Percentiles rank a stretch among this genome's conserved stretches.
Evolutionary conservation across 805 yeast genomes (phyloP).

Genomic region (Candida silvatica): DNA sequence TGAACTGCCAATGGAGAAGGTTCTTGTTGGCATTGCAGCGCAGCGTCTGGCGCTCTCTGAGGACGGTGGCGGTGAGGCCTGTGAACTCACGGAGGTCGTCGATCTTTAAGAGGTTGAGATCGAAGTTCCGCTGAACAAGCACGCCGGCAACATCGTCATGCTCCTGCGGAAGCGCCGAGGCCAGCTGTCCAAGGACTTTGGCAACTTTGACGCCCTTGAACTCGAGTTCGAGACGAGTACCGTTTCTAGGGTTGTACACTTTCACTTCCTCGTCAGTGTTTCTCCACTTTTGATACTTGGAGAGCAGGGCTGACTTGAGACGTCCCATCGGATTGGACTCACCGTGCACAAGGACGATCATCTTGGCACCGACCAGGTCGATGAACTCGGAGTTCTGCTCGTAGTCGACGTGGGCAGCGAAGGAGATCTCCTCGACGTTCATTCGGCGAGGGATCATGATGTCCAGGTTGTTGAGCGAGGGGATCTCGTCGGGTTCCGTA

Average conservation of each 20-base stretch:
- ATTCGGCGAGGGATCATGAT: conserved; percentile 79
- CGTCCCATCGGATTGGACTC: conserved; percentile 99
- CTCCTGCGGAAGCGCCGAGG: conserved; percentile 33
- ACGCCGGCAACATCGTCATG: conserved; percentile 63
- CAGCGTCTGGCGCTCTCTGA: conserved; percentile 74
- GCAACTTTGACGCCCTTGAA: conserved; percentile 84
- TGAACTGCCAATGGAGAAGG: conserved; percentile 78
- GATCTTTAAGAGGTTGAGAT: conserved; percentile 70
- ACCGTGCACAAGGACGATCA: conserved; percentile 91
- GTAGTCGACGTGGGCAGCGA: conserved; percentile 99
- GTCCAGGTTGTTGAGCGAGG: conserved; percentile 75
- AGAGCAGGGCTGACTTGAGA: conserved; percentile 81
- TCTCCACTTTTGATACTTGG: conserved; percentile 73
- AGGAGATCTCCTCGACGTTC: conserved; percentile 86
- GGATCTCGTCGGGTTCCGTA: conserved; percentile 86
- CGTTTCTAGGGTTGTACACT: conserved; percentile 87
- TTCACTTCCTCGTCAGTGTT: conserved; percentile 86
- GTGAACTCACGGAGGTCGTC: conserved; percentile 87
- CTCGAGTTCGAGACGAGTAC: conserved; percentile 67
- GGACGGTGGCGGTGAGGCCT: conserved; percentile 75
- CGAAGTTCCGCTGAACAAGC: conserved; percentile 85
- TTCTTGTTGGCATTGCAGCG: conserved; percentile 75
- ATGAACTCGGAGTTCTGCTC: conserved; percentile 89
- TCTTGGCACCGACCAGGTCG: conserved; percentile 75
- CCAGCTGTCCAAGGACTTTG: conserved; percentile 50